A percentile compares a stretch with the other conserved stretches of the same genome.
Evolutionary conservation across 192 early-diverging fungal species (phyloP).

Genomic region (Geranomyces michiganensis): DNA sequence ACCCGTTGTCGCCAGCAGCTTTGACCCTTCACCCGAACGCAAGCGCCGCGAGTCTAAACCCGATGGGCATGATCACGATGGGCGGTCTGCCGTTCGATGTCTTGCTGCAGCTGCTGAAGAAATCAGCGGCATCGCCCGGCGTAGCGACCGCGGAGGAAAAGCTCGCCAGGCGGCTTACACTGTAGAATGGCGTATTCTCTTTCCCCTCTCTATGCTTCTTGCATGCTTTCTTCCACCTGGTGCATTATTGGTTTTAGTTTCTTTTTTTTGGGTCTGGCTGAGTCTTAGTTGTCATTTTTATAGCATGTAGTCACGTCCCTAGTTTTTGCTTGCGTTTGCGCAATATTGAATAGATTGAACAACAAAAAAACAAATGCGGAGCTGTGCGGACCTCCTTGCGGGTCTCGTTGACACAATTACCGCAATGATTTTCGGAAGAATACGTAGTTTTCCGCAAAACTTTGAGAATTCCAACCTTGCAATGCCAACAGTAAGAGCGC

Average conservation of each 20-base stretch:
- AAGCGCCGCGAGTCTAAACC: background rate
- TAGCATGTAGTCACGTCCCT: no score
- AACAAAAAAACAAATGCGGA: no score
- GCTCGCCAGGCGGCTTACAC: constrained; percentile 26
- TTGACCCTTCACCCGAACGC: constrained; percentile 3
- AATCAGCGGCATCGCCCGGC: constrained; percentile 17
- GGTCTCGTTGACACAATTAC: no score
- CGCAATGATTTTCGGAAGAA: no score
- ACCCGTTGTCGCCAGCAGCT: no score
- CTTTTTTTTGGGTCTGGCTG: background rate
- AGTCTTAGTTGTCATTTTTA: no score
- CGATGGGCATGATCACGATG: constrained; percentile 43
- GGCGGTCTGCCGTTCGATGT: constrained; percentile 51
- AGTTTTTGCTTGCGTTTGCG: no score
- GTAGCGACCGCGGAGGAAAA: constrained; percentile 27
- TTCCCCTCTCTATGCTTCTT: constrained; percentile 1
- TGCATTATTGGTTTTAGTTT: background rate
- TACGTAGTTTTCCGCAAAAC: no score
- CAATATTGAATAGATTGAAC: no score
- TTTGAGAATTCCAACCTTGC: no score
- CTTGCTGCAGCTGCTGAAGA: constrained; percentile 46
- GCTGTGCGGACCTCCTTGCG: no score
- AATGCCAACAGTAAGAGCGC: no score
- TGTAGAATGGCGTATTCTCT: background rate
- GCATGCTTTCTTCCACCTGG: background rate